These are phyloP conservation scores for Calocybe cyanea DNA, from an alignment of 768 basidiomycete genomes.

Conservation along the genomic window DNA sequence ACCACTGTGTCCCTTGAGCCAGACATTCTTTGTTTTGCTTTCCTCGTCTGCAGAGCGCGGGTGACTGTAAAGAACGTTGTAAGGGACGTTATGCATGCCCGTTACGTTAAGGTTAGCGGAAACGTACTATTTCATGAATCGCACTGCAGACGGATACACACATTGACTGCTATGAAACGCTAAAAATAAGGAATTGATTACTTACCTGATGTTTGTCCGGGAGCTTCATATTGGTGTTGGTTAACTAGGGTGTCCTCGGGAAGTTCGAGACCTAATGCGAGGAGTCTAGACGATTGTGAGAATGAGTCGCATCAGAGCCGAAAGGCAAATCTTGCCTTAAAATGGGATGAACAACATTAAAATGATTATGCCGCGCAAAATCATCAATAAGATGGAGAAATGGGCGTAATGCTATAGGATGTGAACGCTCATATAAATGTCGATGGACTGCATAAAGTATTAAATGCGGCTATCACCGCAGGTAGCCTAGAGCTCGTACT, in stretches of 20 bases:
- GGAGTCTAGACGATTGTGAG: constrained; percentile 14
- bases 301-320: no score
- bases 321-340: constrained; percentile 22
- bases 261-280: constrained; percentile 42
- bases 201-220: constrained; percentile 34
- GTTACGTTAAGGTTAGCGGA: not conserved
- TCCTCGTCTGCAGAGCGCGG: constrained; percentile 42
- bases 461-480: not conserved
- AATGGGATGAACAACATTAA: constrained; percentile 32
- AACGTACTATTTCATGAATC: constrained; percentile 48
- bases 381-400: constrained; percentile 31
- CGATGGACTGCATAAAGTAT: constrained; percentile 26
- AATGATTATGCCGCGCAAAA: constrained; percentile 34
- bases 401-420: constrained; percentile 33
- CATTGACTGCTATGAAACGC: not conserved
- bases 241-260: constrained; percentile 41
- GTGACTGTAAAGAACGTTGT: constrained; percentile 24
- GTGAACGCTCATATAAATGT: constrained; percentile 26
- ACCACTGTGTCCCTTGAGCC: constrained; percentile 51
- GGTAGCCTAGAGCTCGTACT: constrained; percentile 29
- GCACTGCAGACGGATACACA: constrained; percentile 21
- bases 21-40: constrained; percentile 37
- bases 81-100: not conserved
- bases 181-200: not conserved
- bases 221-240: constrained; percentile 31